A percentile compares a stretch with the other conserved stretches of the same genome.
Conservation (phyloP, 2,329 filamentous ascomycete genomes). For the Alternaria sp. region DNA sequence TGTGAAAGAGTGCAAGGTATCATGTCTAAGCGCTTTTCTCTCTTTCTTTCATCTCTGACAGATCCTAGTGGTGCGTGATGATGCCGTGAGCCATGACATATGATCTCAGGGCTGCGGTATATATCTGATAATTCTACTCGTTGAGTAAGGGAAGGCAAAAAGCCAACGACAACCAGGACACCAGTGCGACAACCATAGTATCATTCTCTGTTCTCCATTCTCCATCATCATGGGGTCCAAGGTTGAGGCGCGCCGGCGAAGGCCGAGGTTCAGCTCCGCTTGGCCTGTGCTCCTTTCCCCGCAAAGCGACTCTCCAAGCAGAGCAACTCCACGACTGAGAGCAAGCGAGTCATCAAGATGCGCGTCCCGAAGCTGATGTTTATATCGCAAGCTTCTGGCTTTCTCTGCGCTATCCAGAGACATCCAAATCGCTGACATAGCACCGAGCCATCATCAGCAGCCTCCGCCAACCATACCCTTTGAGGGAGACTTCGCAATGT, state of each 20-base stretch:
- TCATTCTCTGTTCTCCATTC: too few species aligned
- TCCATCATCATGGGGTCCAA: too few species aligned
- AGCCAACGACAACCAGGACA: too few species aligned
- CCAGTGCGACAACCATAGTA: too few species aligned
- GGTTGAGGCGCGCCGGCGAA: neutral
- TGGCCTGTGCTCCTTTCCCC: slow-evolving; percentile 28
- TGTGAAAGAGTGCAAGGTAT: neutral
- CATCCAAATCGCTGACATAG: slow-evolving; percentile 14
- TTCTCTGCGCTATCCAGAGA: neutral
- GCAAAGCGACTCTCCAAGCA: slow-evolving; percentile 18
- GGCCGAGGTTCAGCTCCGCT: slow-evolving; percentile 13
- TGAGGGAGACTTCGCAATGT: neutral
- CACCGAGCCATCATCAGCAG: neutral
- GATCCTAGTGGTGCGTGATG: too few species aligned
- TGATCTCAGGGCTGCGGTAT: too few species aligned
- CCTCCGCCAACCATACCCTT: neutral
- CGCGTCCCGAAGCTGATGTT: slow-evolving; percentile 22
- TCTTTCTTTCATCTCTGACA: too few species aligned
- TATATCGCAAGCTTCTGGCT: slow-evolving; percentile 10
- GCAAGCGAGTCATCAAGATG: slow-evolving; percentile 38
- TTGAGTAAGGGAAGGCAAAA: too few species aligned
- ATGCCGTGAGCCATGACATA: too few species aligned
- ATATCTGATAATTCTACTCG: too few species aligned
- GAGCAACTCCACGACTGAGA: slow-evolving; percentile 28
- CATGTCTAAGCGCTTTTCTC: too few species aligned